A percentile compares a stretch with the other conserved stretches of the same genome.
Evolutionary conservation across 805 yeast species (phyloP).

Genomic region (Suhomyces tanzawaensis): DNA sequence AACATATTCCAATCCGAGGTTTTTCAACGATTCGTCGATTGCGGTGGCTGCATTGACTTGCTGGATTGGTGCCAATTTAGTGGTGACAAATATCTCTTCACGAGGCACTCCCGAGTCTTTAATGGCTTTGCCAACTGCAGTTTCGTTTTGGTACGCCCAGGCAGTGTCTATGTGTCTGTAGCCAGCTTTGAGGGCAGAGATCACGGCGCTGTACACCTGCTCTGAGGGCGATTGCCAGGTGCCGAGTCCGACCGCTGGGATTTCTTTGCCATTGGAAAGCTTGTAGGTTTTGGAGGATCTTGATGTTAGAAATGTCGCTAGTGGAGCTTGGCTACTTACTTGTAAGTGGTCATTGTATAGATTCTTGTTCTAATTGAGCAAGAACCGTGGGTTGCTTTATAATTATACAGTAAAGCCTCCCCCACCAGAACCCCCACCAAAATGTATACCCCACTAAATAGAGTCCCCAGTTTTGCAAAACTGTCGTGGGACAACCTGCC

Average conservation of each 20-base stretch:
- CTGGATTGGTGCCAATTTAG: conserved; percentile 60
- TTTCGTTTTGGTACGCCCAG: conserved; percentile 63
- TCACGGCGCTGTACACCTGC: conserved; percentile 13
- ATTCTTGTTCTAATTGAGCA: neutral
- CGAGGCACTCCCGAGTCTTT: conserved; percentile 61
- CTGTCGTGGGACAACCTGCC: too few relatives aligned
- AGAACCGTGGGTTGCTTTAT: too few relatives aligned
- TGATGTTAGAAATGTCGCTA: neutral
- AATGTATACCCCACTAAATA: neutral
- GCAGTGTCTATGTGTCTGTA: conserved; percentile 81
- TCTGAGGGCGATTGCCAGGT: conserved; percentile 16
- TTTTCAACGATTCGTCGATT: conserved; percentile 54
- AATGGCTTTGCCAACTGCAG: conserved; percentile 53
- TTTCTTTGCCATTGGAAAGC: conserved; percentile 9
- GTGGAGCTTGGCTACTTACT: neutral
- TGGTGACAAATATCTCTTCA: conserved; percentile 63
- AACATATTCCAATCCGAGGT: conserved; percentile 68
- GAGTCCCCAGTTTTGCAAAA: too few relatives aligned
- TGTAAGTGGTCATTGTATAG: neutral
- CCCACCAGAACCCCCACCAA: neutral
- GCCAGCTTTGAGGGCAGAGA: conserved; percentile 58
- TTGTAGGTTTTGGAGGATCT: conserved; percentile 3
- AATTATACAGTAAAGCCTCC: neutral
- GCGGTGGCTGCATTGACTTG: conserved; percentile 52
- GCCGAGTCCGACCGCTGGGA: conserved; percentile 19